Percentiles rank a stretch among this genome's conserved stretches.
Evolutionary conservation across 2,329 filamentous ascomycete genomes (phyloP).

Genomic region (Diaporthe vexans): DNA sequence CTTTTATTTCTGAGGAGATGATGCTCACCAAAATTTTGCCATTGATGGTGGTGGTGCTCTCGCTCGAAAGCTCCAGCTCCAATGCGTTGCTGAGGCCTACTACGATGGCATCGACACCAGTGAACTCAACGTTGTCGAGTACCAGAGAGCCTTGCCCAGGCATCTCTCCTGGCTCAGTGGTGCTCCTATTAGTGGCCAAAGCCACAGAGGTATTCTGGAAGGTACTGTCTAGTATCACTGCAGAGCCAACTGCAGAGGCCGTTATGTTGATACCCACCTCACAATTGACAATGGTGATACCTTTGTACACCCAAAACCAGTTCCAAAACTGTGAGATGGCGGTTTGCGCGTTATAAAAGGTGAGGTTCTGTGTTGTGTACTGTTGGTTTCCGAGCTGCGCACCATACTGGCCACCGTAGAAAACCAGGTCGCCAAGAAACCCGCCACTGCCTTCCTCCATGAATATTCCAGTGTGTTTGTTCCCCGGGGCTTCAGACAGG

Average conservation of each 20-base stretch:
- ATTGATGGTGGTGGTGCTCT: background rate
- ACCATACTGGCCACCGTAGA: constrained; percentile 77
- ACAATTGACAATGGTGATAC: constrained; percentile 72
- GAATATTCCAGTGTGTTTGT: constrained; percentile 69
- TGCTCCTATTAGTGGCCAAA: constrained; percentile 71
- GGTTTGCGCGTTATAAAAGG: constrained; percentile 73
- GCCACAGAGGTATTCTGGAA: constrained; percentile 76
- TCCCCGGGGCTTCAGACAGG: constrained; percentile 60
- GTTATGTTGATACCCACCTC: constrained; percentile 76
- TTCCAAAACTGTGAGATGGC: constrained; percentile 81
- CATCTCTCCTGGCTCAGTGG: constrained; percentile 48
- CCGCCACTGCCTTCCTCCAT: constrained; percentile 77
- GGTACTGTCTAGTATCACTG: constrained; percentile 80
- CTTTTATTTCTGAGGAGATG: background rate
- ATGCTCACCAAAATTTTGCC: background rate
- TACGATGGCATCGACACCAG: background rate
- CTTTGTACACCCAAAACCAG: constrained; percentile 83
- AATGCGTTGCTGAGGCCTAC: background rate
- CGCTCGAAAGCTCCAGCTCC: background rate
- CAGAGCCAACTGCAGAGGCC: constrained; percentile 77
- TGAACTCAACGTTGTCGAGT: constrained; percentile 55
- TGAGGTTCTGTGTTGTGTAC: constrained; percentile 77
- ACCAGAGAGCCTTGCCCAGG: constrained; percentile 59
- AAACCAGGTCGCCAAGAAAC: constrained; percentile 77
- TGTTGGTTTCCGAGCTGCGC: constrained; percentile 75